Base-by-base conservation (phyloP, 148 eudicot species). In the Rhododendron griersonianum region DNA sequence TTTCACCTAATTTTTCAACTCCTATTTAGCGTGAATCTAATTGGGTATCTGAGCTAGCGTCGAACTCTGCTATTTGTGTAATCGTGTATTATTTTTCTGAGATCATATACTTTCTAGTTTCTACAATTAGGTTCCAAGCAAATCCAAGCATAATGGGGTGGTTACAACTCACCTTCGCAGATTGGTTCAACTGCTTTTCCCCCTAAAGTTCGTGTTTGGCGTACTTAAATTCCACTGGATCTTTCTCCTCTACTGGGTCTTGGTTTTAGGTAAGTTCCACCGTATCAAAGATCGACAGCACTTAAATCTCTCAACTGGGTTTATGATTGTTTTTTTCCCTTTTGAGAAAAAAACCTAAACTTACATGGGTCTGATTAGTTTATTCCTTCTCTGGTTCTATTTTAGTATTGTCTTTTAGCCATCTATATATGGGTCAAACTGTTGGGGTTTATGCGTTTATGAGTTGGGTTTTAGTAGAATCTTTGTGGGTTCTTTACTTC, bases 151-250 rank as follows among this genome's bases (percentile, higher is more conserved):
- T 77, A 39, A 61, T 45, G 83, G 79, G 81, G 69, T 82, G 81
- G 87, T 86, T 74, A n/a, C 79, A 86, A 71, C 67, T 74, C 44
- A 71, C 61, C 33, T 69, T 30, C 41, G 19, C 59, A 71, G 84
- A 71, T 86, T 82, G 59, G 85, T 86, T 86, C 84, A 86, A 86
- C 87, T 81, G 87, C 84, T 86, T 67, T 73, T 18, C 87, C 71
- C 71, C 16, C 83, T 53, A 81, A 65, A 83, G 82, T 79, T 61
- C 37, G 19, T 75, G 76, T 86, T 81, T 65, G 84, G 87, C 75
- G 23, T 80, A 67, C 65, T 80, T 30, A 80, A 47, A 37, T 69
- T 71, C 80, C 37, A 33, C 73, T 81, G 84, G 67, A 80, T 69
- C 79, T 23, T 51, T 75, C 15, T 67, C 65, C 14, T 80, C 28